These are phyloP conservation scores for Oryza brachyantha DNA, from an alignment of 176 grass and related monocot species.

Conservation along the genomic window DNA sequence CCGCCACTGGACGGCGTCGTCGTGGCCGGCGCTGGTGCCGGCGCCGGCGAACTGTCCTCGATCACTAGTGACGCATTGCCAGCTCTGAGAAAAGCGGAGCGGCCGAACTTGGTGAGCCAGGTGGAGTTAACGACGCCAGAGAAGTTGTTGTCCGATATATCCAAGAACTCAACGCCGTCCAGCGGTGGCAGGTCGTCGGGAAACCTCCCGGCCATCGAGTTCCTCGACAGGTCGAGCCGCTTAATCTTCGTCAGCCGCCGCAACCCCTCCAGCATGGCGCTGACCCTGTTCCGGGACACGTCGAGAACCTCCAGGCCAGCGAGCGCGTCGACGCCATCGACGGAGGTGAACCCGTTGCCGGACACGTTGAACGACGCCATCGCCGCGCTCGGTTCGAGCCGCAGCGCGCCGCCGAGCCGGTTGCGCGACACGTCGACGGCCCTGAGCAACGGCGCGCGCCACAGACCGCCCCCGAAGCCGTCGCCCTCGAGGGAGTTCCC, in stretches of 20 bases:
- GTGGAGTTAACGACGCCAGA: slow-evolving; percentile 36
- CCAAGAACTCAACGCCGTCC: slow-evolving; percentile 30
- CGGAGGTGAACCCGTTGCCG: slow-evolving; percentile 54
- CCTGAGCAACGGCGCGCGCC: slow-evolving; percentile 48
- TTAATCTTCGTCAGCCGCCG: slow-evolving; percentile 4
- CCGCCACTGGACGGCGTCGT: neutral
- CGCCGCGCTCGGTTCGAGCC: slow-evolving; percentile 9
- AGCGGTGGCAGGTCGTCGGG: slow-evolving; percentile 58
- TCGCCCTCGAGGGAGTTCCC: slow-evolving; percentile 58
- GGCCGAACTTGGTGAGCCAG: slow-evolving; percentile 51
- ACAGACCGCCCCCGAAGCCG: slow-evolving; percentile 36
- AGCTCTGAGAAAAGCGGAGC: slow-evolving; percentile 47
- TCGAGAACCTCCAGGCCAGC: slow-evolving; percentile 36
- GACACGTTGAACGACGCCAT: slow-evolving; percentile 49
- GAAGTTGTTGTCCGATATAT: slow-evolving; percentile 82
- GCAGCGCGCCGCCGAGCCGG: slow-evolving; percentile 43
- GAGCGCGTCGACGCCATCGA: slow-evolving; percentile 22
- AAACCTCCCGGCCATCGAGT: slow-evolving; percentile 51
- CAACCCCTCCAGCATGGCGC: slow-evolving; percentile 36
- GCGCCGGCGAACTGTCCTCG: neutral
- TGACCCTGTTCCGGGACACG: slow-evolving; percentile 46
- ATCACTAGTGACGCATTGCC: slow-evolving; percentile 23
- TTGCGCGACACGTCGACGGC: slow-evolving; percentile 59
- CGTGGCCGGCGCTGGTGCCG: neutral
- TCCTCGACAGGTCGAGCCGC: slow-evolving; percentile 51